These are phyloP conservation scores for Phytopythium chamaehyphon DNA, from an alignment of 352 stramenopile species.

Conservation along the genomic window DNA sequence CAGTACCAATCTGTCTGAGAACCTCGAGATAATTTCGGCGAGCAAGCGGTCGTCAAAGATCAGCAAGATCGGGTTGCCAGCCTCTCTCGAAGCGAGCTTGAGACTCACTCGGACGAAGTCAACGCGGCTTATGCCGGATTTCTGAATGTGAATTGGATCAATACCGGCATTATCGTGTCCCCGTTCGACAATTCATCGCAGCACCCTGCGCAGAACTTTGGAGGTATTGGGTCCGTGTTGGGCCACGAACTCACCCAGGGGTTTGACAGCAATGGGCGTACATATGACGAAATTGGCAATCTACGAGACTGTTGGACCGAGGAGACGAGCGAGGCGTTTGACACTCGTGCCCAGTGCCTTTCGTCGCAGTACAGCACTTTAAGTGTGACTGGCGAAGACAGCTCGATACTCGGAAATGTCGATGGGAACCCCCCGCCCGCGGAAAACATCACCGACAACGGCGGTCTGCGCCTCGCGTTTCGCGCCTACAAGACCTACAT, in stretches of 20 bases:
- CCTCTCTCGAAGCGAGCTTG: slow-evolving; percentile 58
- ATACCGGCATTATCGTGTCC: slow-evolving; percentile 91
- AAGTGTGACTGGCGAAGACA: slow-evolving; percentile 23
- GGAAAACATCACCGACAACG: slow-evolving; percentile 79
- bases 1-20: slow-evolving; percentile 37
- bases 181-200: slow-evolving; percentile 86
- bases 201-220: slow-evolving; percentile 86
- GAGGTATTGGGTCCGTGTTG: slow-evolving; percentile 86
- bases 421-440: slow-evolving; percentile 57
- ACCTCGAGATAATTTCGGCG: slow-evolving; percentile 33
- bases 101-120: slow-evolving; percentile 86
- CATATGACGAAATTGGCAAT: slow-evolving; percentile 83
- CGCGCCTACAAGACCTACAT: slow-evolving; percentile 22
- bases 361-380: slow-evolving; percentile 48
- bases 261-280: slow-evolving; percentile 89
- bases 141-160: slow-evolving; percentile 91
- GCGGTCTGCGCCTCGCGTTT: slow-evolving; percentile 48
- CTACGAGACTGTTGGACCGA: slow-evolving; percentile 90
- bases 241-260: slow-evolving; percentile 94
- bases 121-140: slow-evolving; percentile 81
- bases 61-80: slow-evolving; percentile 28
- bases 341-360: slow-evolving; percentile 48
- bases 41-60: slow-evolving; percentile 17
- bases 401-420: slow-evolving; percentile 32
- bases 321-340: slow-evolving; percentile 68